These are phyloP conservation scores for Nymphaea thermarum DNA, from an alignment of 164 flowering plant genomes.

Conservation along the genomic window DNA sequence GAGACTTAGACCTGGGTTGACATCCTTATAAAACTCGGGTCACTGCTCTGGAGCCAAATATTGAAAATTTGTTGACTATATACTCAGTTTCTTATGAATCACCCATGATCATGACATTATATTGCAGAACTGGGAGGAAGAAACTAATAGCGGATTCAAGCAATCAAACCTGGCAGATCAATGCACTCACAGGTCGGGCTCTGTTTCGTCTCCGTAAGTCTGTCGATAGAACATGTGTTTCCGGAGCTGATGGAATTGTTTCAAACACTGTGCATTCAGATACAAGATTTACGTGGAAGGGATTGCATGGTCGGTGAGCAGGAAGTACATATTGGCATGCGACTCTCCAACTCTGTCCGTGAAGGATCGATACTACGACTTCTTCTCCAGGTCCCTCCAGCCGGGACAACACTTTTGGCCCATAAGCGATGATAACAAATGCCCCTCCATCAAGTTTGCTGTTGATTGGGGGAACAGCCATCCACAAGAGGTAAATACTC, in stretches of 20 bases:
- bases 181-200: conserved; percentile 47
- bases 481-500: conserved; percentile 32
- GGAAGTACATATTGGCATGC: conserved; percentile 74
- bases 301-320: conserved; percentile 92
- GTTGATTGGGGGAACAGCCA: conserved; percentile 70
- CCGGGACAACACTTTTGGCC: conserved; percentile 60
- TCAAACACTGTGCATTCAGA: conserved; percentile 18
- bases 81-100: too few species aligned
- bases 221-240: too few species aligned
- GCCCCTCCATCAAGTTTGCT: conserved; percentile 51
- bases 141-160: conserved; percentile 43
- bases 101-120: too few species aligned
- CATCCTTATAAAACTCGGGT: too few species aligned
- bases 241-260: too few species aligned
- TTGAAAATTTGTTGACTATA: too few species aligned
- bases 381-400: conserved; percentile 68
- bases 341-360: conserved; percentile 58
- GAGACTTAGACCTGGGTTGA: too few species aligned
- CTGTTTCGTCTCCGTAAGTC: too few species aligned
- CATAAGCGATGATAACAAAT: conserved; percentile 28
- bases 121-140: conserved; percentile 62
- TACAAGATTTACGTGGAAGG: conserved; percentile 91
- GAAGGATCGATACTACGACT: conserved; percentile 60
- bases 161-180: conserved; percentile 66
- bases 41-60: too few species aligned